phyloP scores from a whole-genome alignment of 768 basidiomycete genomes.

The Lactarius evosmus region DNA sequence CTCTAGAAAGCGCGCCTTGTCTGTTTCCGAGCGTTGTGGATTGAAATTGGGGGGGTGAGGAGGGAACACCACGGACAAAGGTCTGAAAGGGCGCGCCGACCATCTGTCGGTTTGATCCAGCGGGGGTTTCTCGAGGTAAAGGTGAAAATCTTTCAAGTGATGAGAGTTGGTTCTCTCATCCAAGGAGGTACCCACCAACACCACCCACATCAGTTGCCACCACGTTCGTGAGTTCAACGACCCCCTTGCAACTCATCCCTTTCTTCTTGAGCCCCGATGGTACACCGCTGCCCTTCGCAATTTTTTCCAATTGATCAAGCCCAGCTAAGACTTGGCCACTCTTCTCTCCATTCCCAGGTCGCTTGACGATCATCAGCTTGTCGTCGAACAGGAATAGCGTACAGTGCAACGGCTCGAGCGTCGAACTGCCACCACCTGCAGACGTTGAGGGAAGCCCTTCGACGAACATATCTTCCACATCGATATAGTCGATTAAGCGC shows the following conservation, averaged over 20 bases:
- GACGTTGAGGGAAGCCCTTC: slow-evolving; percentile 51
- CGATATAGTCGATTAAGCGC: slow-evolving; percentile 86
- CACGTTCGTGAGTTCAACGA: slow-evolving; percentile 81
- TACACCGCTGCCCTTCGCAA: slow-evolving; percentile 56
- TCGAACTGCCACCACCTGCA: slow-evolving; percentile 38
- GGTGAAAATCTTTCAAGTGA: slow-evolving; percentile 62
- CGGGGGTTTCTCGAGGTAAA: slow-evolving; percentile 82
- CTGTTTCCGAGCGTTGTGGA: slow-evolving; percentile 55
- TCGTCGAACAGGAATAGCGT: slow-evolving; percentile 94
- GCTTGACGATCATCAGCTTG: slow-evolving; percentile 86
- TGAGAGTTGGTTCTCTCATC: slow-evolving; percentile 13
- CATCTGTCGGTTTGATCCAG: slow-evolving; percentile 81
- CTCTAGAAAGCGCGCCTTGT: slow-evolving; percentile 81
- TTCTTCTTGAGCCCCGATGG: slow-evolving; percentile 69
- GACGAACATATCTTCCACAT: slow-evolving; percentile 76
- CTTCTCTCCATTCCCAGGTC: slow-evolving; percentile 73
- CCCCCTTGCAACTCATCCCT: slow-evolving; percentile 79
- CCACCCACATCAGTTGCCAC: slow-evolving; percentile 83
- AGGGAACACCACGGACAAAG: slow-evolving; percentile 73
- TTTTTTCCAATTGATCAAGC: slow-evolving; percentile 74
- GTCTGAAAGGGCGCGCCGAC: slow-evolving; percentile 82
- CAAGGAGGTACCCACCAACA: slow-evolving; percentile 52
- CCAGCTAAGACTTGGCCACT: slow-evolving; percentile 69
- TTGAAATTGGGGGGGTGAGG: slow-evolving; percentile 65
- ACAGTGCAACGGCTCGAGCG: slow-evolving; percentile 61